Evolutionary conservation across 2,329 filamentous ascomycete species (phyloP).

Genomic region (Aspergillus spinulosporus): DNA sequence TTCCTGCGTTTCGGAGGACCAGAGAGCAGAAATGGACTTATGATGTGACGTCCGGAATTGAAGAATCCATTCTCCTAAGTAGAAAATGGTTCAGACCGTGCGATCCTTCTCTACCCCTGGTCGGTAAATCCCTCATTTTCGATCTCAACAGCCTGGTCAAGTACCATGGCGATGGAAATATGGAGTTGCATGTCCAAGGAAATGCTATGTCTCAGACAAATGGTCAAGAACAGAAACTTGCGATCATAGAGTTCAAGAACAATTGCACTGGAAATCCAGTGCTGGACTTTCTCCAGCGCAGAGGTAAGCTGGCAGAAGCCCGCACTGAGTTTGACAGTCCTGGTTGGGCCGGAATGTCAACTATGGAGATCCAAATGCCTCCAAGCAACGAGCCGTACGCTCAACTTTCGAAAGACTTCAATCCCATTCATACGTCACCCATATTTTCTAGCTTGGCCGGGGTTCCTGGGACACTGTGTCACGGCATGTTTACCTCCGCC

Average conservation of each 20-base stretch:
- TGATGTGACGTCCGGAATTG: constrained; percentile 6
- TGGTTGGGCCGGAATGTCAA: constrained; percentile 15
- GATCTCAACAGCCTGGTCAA: constrained; percentile 13
- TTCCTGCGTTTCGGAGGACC: constrained; percentile 9
- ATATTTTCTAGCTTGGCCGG: constrained; percentile 92
- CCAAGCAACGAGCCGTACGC: constrained; percentile 94
- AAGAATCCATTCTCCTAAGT: constrained; percentile 16
- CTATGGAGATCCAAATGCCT: constrained; percentile 77
- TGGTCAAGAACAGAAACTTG: constrained; percentile 8
- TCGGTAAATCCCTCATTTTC: constrained; percentile 16
- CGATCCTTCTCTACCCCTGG: constrained; percentile 5
- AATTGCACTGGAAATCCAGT: constrained; percentile 21
- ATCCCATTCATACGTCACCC: constrained; percentile 93
- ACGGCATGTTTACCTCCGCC: constrained; percentile 97
- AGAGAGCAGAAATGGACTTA: constrained; percentile 14
- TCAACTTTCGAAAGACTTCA: constrained; percentile 92
- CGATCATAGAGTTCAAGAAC: constrained; percentile 12
- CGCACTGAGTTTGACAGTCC: constrained; percentile 7
- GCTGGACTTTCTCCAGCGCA: constrained; percentile 20
- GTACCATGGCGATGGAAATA: not conserved
- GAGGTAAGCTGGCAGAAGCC: constrained; percentile 1
- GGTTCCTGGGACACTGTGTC: constrained; percentile 90
- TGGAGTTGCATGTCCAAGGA: constrained; percentile 15
- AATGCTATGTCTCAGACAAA: not conserved
- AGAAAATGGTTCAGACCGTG: constrained; percentile 18